These are phyloP conservation scores for Chamaecyparis obtusa DNA, from an alignment of 75 land plant species.

Conservation along the genomic window DNA sequence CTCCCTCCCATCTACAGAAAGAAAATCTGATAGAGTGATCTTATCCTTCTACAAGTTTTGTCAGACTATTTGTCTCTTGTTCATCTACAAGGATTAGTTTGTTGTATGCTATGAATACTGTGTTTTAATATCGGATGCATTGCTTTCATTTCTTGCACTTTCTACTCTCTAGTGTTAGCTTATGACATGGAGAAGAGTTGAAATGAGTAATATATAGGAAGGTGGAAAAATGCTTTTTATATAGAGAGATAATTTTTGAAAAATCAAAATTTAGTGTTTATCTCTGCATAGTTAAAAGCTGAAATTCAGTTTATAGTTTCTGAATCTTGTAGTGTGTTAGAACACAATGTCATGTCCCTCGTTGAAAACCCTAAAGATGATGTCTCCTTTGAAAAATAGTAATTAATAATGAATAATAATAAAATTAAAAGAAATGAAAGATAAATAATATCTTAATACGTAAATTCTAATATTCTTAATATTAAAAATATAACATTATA, in stretches of 20 bases:
- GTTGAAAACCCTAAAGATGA: no score
- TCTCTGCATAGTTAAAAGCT: background rate
- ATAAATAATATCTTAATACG: no score
- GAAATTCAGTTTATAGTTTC: background rate
- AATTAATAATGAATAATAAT: no score
- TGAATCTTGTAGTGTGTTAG: background rate
- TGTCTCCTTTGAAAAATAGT: no score
- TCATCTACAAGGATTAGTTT: background rate
- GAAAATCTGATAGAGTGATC: background rate
- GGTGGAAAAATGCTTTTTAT: background rate
- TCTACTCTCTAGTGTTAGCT: background rate
- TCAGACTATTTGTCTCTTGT: background rate
- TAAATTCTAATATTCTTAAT: no score
- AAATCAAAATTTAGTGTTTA: background rate
- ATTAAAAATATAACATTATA: no score
- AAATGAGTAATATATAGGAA: background rate
- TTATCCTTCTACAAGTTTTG: background rate
- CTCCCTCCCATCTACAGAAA: background rate
- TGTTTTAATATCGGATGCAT: background rate
- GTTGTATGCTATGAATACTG: background rate
- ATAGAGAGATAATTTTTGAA: background rate
- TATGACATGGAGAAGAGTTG: background rate
- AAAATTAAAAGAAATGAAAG: no score
- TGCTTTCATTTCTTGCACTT: background rate
- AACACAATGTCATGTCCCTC: no score